Evolutionary conservation across 192 early-diverging fungal genomes (phyloP).

Genomic region (Mortierella antarctica): DNA sequence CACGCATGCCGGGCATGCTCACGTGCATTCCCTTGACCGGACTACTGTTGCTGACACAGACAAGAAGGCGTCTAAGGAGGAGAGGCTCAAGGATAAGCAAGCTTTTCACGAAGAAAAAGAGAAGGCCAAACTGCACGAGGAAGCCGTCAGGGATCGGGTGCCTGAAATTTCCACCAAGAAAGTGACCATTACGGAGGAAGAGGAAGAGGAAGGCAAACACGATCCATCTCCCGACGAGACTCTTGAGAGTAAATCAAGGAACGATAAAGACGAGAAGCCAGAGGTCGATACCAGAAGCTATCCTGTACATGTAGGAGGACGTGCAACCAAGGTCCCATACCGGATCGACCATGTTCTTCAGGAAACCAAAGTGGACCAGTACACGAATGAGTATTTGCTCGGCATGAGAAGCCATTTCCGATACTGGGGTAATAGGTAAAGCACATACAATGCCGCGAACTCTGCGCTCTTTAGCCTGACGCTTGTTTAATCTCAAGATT

Average conservation of each 20-base stretch:
- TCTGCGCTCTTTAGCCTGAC: not conserved
- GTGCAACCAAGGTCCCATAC: constrained; percentile 37
- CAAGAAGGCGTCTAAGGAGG: not conserved
- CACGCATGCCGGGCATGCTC: not conserved
- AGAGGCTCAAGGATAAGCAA: constrained; percentile 8
- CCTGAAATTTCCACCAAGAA: not conserved
- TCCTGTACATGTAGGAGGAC: constrained; percentile 13
- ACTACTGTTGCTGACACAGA: not conserved
- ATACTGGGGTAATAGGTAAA: constrained; percentile 65
- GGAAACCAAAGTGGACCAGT: constrained; percentile 62
- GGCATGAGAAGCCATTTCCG: constrained; percentile 64
- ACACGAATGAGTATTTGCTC: constrained; percentile 64
- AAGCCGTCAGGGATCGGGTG: not conserved
- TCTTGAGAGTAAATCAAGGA: not conserved
- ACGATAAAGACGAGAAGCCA: not conserved
- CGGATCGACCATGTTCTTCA: constrained; percentile 63
- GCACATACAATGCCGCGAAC: not conserved
- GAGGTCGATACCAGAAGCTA: not conserved
- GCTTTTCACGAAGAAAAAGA: not conserved
- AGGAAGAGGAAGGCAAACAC: not conserved
- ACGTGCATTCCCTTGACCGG: not conserved
- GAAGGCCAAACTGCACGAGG: not conserved
- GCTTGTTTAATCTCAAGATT: not conserved
- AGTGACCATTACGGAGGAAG: not conserved
- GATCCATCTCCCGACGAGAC: not conserved